Evolutionary conservation across 768 basidiomycete genomes (phyloP), one percentile per base, ranked within the genome.

Genomic region (Mrakia blollopis): DNA sequence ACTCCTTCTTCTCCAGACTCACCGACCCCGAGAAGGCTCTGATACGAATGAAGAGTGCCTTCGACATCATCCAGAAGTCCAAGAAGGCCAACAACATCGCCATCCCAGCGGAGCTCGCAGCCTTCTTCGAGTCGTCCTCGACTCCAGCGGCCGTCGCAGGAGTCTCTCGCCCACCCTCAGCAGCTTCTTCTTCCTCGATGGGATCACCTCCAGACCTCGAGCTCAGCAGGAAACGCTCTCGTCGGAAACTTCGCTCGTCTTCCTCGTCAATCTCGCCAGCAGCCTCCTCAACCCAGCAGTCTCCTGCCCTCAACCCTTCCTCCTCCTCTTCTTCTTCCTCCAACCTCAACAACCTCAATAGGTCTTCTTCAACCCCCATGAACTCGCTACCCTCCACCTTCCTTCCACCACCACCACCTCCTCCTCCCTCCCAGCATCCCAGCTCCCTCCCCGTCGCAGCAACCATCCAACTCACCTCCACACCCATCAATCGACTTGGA

Each of bases 41-140:
- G 3, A 68, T 68, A 4, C 14, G 65, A n/a, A 68, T 68, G 65
- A 68, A 44, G 65, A 39, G 37, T 37, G 65, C 65, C 18, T 68
- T 25, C 65, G 65, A 39, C 37, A 57, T 39, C 63, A 65, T 35
- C n/a, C 63, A 65, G 63, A 32, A 18, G 14, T 13, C 39, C 41
- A 41, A n/a, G 14, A 28, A 14, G 21, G n/a, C 39, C 67, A 44
- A 44, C 44, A 44, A 50, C 47, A 21, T 50, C 68, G 21, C 5
- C 0, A 47, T 39, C 68, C 44, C 39, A 2, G 8, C 18, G 5
- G 68, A 39, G 68, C 8, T 39, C 44, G 25, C 68, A 25, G 39
- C 68, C 35, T 37, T 39, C 39, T 35, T 35, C 25, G 35, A 68
- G 35, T 39, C 61, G 6, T 62, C 61, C 16, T 50, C 47, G 1